Evolutionary conservation across 2,329 filamentous ascomycete genomes (phyloP).

Genomic region (Fonsecaea erecta): DNA sequence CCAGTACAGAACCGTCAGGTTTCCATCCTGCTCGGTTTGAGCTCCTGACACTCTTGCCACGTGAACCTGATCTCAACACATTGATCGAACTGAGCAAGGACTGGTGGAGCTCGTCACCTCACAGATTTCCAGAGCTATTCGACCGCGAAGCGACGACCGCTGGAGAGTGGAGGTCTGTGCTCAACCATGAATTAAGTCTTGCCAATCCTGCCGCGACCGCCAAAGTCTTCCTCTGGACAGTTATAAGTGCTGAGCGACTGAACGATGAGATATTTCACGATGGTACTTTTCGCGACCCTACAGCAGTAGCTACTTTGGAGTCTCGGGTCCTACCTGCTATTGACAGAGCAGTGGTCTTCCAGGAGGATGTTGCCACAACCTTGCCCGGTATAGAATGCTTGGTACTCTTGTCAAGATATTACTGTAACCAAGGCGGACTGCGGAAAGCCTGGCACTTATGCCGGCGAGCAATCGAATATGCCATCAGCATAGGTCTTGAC

Average conservation of each 20-base stretch:
- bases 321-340: not conserved
- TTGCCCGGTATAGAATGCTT: constrained; percentile 9
- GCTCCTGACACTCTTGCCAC: constrained; percentile 2
- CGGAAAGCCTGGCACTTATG: constrained; percentile 15
- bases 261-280: not conserved
- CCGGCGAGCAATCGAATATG: constrained; percentile 7
- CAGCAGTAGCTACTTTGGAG: not conserved
- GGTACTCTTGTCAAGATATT: constrained; percentile 10
- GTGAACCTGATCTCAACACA: constrained; percentile 8
- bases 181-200: constrained; percentile 6
- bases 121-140: constrained; percentile 20
- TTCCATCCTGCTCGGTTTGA: constrained; percentile 7
- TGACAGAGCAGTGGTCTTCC: constrained; percentile 3
- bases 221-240: constrained; percentile 4
- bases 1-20: not conserved
- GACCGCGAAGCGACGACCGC: not conserved
- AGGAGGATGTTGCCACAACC: constrained; percentile 11
- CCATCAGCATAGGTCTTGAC: constrained; percentile 4
- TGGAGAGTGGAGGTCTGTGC: not conserved
- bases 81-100: constrained; percentile 11
- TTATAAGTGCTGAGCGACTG: constrained; percentile 11
- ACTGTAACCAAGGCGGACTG: constrained; percentile 10
- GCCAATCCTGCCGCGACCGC: constrained; percentile 11
- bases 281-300: constrained; percentile 4
- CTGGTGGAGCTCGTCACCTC: constrained; percentile 11